Evolutionary conservation across 768 basidiomycete genomes (phyloP).

Genomic region (Boletus rubropictus): DNA sequence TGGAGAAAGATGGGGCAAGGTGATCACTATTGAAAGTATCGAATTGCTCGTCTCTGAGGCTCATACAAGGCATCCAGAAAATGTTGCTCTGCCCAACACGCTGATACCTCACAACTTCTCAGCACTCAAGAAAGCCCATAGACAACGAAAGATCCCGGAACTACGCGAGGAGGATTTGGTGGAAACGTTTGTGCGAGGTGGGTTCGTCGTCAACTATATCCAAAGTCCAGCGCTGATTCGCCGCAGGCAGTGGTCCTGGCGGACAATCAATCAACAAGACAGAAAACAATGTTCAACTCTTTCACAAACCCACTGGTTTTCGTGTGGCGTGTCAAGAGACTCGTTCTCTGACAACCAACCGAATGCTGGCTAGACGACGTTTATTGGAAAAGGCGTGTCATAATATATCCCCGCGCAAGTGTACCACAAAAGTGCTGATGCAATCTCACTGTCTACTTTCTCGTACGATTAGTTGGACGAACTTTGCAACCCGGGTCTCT

Average conservation of each 20-base stretch:
- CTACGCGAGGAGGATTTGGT: slow-evolving; percentile 77
- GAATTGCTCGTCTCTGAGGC: slow-evolving; percentile 25
- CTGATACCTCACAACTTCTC: slow-evolving; percentile 49
- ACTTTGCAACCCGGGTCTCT: slow-evolving; percentile 68
- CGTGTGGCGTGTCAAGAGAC: slow-evolving; percentile 87
- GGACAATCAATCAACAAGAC: slow-evolving; percentile 98
- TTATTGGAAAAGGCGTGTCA: slow-evolving; percentile 70
- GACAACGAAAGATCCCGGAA: slow-evolving; percentile 56
- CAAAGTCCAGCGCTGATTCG: slow-evolving; percentile 6
- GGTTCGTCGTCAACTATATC: slow-evolving; percentile 13
- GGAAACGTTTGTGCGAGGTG: slow-evolving; percentile 83
- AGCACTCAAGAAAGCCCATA: slow-evolving; percentile 64
- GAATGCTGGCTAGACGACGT: slow-evolving; percentile 67
- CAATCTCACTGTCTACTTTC: slow-evolving; percentile 2
- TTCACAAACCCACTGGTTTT: slow-evolving; percentile 85
- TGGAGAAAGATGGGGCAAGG: slow-evolving; percentile 34
- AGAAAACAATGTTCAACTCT: slow-evolving; percentile 81
- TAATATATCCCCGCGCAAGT: slow-evolving; percentile 17
- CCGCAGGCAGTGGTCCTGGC: slow-evolving; percentile 80
- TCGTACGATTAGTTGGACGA: slow-evolving; percentile 54
- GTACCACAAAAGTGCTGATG: slow-evolving; percentile 18
- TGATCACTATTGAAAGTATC: slow-evolving; percentile 24
- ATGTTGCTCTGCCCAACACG: slow-evolving; percentile 29
- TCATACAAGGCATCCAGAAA: slow-evolving; percentile 26
- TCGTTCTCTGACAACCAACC: slow-evolving; percentile 73